A percentile compares a stretch with the other conserved stretches of the same genome.
phyloP scores from a whole-genome alignment of 495 filamentous ascomycete genomes.

The Podospora pseudocomata region DNA sequence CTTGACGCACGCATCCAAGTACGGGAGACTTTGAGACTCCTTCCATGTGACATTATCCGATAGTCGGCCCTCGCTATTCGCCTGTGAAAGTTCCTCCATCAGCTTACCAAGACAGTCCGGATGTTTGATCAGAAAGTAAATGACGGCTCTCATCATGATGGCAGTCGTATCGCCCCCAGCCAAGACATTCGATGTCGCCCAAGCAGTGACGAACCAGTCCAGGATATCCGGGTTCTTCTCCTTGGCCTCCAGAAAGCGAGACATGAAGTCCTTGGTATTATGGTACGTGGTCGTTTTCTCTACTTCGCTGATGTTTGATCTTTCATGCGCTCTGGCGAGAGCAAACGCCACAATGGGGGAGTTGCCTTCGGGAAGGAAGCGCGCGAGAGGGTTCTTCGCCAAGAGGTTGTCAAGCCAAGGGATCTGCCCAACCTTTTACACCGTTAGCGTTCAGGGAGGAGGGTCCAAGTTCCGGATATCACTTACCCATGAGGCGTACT shows the following conservation, averaged over 20 bases:
- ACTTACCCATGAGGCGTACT: slow-evolving; percentile 9
- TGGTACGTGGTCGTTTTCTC: not conserved
- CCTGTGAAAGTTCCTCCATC: slow-evolving; percentile 50
- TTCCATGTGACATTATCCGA: slow-evolving; percentile 35
- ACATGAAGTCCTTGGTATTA: slow-evolving; percentile 20
- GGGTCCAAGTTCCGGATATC: not conserved
- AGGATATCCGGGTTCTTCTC: slow-evolving; percentile 6
- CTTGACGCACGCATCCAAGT: slow-evolving; percentile 50
- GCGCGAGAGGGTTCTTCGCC: slow-evolving; percentile 15
- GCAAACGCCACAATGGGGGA: slow-evolving; percentile 15
- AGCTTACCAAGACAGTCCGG: slow-evolving; percentile 48
- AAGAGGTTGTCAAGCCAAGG: slow-evolving; percentile 15
- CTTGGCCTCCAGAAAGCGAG: slow-evolving; percentile 14
- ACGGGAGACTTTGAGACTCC: slow-evolving; percentile 41
- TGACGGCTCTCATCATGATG: slow-evolving; percentile 53
- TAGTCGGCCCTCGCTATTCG: slow-evolving; percentile 25
- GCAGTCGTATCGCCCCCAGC: slow-evolving; percentile 63
- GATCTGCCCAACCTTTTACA: slow-evolving; percentile 16
- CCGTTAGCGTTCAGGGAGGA: not conserved
- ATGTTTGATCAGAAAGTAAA: slow-evolving; percentile 51
- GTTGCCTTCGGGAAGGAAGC: slow-evolving; percentile 6
- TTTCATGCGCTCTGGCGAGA: slow-evolving; percentile 12
- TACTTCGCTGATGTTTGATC: not conserved
- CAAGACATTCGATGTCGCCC: slow-evolving; percentile 44
- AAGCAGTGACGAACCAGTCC: slow-evolving; percentile 35